These are phyloP conservation scores for Camelina sativa DNA, from an alignment of 345 rosid species.

Conservation along the genomic window DNA sequence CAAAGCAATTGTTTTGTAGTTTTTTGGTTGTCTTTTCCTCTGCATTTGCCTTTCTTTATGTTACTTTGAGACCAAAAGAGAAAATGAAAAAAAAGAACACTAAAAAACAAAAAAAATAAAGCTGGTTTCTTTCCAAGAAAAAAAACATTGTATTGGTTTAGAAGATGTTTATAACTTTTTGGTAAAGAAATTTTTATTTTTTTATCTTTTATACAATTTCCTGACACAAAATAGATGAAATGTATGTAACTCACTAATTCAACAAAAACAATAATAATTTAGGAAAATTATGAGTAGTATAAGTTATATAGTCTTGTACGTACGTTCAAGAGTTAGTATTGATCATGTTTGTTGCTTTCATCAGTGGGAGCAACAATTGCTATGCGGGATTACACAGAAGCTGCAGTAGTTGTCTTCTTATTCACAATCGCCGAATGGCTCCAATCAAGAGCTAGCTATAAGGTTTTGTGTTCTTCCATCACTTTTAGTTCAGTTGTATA, in stretches of 20 bases:
- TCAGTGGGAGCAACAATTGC: constrained; percentile 87
- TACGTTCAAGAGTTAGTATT: not conserved
- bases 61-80: constrained; percentile 20
- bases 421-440: constrained; percentile 91
- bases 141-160: too few species aligned
- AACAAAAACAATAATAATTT: not conserved
- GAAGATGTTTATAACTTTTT: not conserved
- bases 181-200: not conserved
- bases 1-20: constrained; percentile 9
- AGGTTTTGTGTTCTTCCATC: constrained; percentile 53
- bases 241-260: not conserved
- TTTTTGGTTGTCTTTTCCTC: not conserved
- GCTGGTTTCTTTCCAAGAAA: constrained; percentile 2
- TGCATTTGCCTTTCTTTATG: constrained; percentile 15
- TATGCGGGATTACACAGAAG: constrained; percentile 76
- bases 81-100: not conserved
- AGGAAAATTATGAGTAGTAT: not conserved
- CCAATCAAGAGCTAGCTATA: constrained; percentile 85
- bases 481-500: not conserved
- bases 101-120: not conserved
- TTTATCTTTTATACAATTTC: not conserved
- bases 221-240: not conserved
- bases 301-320: not conserved
- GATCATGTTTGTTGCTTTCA: constrained; percentile 18
- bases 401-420: constrained; percentile 86